Base-by-base conservation (phyloP, 176 grass and related monocot genomes). In the Otatea glauca region DNA sequence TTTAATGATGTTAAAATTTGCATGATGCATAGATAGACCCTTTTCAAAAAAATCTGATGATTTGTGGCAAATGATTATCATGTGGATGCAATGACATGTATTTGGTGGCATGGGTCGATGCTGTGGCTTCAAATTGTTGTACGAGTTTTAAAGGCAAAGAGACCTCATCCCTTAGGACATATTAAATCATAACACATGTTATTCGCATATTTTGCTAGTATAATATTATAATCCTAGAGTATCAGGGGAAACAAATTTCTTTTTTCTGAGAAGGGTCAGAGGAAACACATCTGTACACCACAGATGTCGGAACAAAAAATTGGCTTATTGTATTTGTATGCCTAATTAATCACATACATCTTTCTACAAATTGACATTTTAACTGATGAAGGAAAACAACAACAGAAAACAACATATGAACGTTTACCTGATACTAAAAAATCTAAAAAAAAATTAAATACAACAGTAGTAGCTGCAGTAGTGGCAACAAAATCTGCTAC, bases 401-500 rank as follows among this genome's bases (percentile, higher is more conserved):
- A 65, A 29, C 14, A 9, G 50, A 13, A 35, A 34, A 67, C 49
- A 38, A 65, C 25, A 37, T 61, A 43, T 60, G 21, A 38, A 38
- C 18, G 10, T 62, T 87, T 75, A 70, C 68, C 75, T 35, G 76
- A 84, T 70, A 71, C 47, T 63, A 78, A 68, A 45, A 6, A 13
- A 78, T 54, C 65, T 68, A 71, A 35, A 43, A 62, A n/a, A n/a
- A 51, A 83, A 63, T 54, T 73, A 47, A 82, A 54, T 53, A 70
- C 42, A 75, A 74, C 74, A 43, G 41, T 48, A 18, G 32, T 68
- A 50, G 44, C 61, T 37, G 45, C 77, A 51, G 11, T 35, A 34
- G 34, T 54, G 51, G 42, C 34, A 80, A 49, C 75, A 63, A 79
- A 83, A 80, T 12, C 23, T 87, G 60, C 74, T 74, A 23, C 23